Conservation (phyloP, 2,329 filamentous ascomycete species). For the Verticillium albo-atrum region DNA sequence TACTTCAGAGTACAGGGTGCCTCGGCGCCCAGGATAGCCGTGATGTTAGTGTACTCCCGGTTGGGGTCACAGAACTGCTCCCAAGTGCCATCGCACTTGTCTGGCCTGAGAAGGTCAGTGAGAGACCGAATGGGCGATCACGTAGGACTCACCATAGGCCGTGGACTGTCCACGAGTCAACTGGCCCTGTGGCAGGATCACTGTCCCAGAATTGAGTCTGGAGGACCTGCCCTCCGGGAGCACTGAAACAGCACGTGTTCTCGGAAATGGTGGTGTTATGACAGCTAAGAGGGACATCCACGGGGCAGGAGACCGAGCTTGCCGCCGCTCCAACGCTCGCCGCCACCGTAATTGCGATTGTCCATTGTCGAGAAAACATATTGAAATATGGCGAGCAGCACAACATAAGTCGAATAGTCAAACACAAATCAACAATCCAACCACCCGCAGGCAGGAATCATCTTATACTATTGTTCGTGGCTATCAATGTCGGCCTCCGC, state of each 20-base stretch:
- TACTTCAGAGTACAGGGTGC: conserved; percentile 54
- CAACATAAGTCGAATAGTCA: not conserved
- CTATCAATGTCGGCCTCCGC: not conserved
- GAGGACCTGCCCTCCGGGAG: conserved; percentile 65
- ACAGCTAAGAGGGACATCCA: conserved; percentile 51
- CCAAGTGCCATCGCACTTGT: conserved; percentile 67
- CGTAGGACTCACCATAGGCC: conserved; percentile 44
- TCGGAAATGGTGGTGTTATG: conserved; percentile 55
- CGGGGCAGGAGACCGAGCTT: conserved; percentile 15
- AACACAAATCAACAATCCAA: no score
- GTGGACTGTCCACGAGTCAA: conserved; percentile 70
- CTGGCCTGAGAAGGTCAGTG: conserved; percentile 37
- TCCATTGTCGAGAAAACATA: not conserved
- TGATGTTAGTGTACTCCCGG: conserved; percentile 62
- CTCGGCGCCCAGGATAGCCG: conserved; percentile 53
- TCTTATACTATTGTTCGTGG: not conserved
- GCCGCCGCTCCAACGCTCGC: not conserved
- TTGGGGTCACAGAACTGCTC: conserved; percentile 59
- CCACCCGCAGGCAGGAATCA: not conserved
- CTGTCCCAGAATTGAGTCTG: conserved; percentile 79
- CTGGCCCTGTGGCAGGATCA: conserved; percentile 57
- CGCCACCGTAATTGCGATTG: not conserved
- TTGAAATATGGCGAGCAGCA: not conserved
- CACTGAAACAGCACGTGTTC: conserved; percentile 71
- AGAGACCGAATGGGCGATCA: not conserved